These are phyloP conservation scores for Chlorencoelia australis DNA, from an alignment of 2,329 filamentous ascomycete genomes.

Conservation along the genomic window DNA sequence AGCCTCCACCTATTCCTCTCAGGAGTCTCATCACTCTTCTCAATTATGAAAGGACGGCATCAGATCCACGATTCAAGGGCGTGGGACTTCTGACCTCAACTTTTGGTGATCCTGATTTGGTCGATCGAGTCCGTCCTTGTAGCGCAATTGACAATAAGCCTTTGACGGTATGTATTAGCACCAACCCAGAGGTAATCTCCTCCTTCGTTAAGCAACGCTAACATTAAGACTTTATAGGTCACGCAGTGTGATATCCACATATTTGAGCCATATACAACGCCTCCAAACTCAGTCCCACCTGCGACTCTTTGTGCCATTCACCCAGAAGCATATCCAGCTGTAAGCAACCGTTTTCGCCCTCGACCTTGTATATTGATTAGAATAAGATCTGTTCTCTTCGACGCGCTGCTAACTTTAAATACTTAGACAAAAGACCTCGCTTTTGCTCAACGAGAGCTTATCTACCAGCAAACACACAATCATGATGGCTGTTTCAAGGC, in stretches of 20 bases:
- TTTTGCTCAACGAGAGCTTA: constrained; percentile 1
- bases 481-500: constrained; percentile 7
- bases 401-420: too few relatives aligned
- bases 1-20: constrained; percentile 4
- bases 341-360: not conserved
- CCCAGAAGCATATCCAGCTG: not conserved
- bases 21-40: constrained; percentile 3
- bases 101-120: too few relatives aligned
- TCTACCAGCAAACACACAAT: constrained; percentile 3
- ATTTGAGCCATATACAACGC: not conserved
- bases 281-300: not conserved
- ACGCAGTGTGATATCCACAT: not conserved
- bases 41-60: constrained; percentile 4
- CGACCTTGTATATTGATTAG: too few relatives aligned
- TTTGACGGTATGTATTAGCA: too few relatives aligned
- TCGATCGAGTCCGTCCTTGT: too few relatives aligned
- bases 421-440: too few relatives aligned
- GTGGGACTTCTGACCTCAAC: too few relatives aligned
- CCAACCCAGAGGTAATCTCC: too few relatives aligned
- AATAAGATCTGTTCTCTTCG: too few relatives aligned
- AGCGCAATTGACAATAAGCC: too few relatives aligned
- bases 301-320: not conserved
- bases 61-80: constrained; percentile 1
- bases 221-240: too few relatives aligned
- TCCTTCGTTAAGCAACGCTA: too few relatives aligned